Base-by-base conservation (phyloP, 2,329 filamentous ascomycete species). In the Sporothrix euskadiensis region DNA sequence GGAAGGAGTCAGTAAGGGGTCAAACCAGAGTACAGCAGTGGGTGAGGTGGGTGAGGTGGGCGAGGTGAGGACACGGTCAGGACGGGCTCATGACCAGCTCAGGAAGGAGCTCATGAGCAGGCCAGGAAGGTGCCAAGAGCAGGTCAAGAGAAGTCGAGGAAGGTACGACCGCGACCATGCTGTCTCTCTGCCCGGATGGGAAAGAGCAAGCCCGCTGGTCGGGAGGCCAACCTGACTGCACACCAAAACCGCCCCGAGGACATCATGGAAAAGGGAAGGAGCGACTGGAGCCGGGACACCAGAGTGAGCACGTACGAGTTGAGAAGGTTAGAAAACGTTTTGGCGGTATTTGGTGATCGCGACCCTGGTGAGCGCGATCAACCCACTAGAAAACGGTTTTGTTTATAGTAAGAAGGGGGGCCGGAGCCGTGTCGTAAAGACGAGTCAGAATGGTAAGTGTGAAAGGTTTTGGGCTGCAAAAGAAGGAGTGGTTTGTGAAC, bases 311-410 rank as follows among this genome's bases (percentile, higher is more conserved):
- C 94, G 83, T 89, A 97, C 94, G 94, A 97, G 89, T 96, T 96
- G 79, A 98, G 91, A 80, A 97, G 92, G 86, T 97, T 98, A 88
- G 94, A 95, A 91, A 97, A 98, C 94, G 94, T 97, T 86, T 93
- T 97, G 93, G 88, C 91, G 91, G 84, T 83, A 83, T 80, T 81
- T 76, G 78, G 83, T 84, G 90, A 92, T 85, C 89, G 90, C 87
- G 80, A 83, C 85, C 83, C 71, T 22, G 70, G 22, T 54, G 75
- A 76, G 73, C 61, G 75, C 76, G 74, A 76, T 76, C 76, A 72
- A 61, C 68, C 65, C 71, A 73, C 49, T 68, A 73, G 57, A 68
- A 66, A 70, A 44, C 63, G 54, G 54, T 44, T 71, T 39, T 41
- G 44, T 69, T 35, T 39, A 54, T 39, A 39, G 19, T 30, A 26